Base-by-base conservation (phyloP, 176 grass and related monocot genomes). In the Thinopyrum elongatum region DNA sequence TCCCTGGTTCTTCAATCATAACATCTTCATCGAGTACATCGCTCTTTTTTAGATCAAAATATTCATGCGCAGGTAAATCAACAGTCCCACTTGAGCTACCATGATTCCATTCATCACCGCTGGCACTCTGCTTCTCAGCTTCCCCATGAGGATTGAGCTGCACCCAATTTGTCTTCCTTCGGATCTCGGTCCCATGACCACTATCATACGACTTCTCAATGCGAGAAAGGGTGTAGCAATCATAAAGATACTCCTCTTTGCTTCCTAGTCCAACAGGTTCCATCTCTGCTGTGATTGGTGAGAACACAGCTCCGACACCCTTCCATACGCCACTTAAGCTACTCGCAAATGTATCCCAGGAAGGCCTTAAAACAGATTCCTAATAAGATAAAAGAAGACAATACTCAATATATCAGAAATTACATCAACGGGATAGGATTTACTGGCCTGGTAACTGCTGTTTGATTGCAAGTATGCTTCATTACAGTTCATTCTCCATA, bases 291-390 rank as follows among this genome's bases (percentile, higher is more conserved):
- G 94, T 96, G 41, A 93, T 85, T 60, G 97, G 92, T 1, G 92
- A 99, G 80, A 96, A 99, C 17, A 94, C 92, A 41, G 94, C 92
- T 65, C 94, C 92, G 8, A 99, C 92, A 57, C 97, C 94, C 86
- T 96, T 96, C 97, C 97, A 99, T 79, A 94, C 84, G 33, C 97
- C 97, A 86, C 92, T 94, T 44, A 96, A 55, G 42, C 97, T 96
- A 80, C 97, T 99, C 1, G 92, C 81, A 88, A 99, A 99, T 82
- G 97, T 96, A 89, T 92, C 88, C 97, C 94, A 99, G 46, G 88
- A 60, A 35, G 97, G 97, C 83, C 28, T 96, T 82, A 99, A 94
- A 44, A 99, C 94, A 85, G 97, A 92, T 91, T 99, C 97, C 97
- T 99, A 74, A 13, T 99, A 75, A 14, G 23, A 87, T 80, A 60